Evolutionary conservation across 2,329 filamentous ascomycete species (phyloP), one percentile per base, ranked within the genome.

Genomic region (Samsoniella hepiali): DNA sequence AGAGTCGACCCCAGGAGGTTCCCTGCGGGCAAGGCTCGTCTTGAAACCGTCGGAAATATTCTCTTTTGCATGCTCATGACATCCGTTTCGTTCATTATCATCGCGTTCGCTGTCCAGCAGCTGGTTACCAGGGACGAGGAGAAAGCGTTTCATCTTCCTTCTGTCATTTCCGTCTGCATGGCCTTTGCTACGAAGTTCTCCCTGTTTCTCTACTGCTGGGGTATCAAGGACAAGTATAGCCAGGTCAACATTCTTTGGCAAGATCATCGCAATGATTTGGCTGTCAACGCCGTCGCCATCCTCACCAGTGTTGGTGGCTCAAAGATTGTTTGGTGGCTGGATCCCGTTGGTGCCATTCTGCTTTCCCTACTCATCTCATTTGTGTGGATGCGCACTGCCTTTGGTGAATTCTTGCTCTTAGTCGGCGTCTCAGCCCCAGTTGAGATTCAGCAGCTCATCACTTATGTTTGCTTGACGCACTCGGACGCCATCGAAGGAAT

Each of bases 41-140:
- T 99, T 66, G 94, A 98, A 77, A 98, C 93, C 0, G 91, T 93
- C 0, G 95, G 95, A 59, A 99, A 98, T 72, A 97, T 98, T 67
- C 87, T 90, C 65, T 99, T 99, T 77, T 97, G 93, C 77, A 96
- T 96, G 76, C 82, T 99, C 69, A 98, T 99, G 95, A 93, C 88
- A 27, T 82, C 92, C 10, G 94, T 98, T 8, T 97, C 93, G 0
- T 82, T 96, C 68, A 92, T 98, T 72, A 87, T 99, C 63, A 95
- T 99, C 70, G 92, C 94, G 29, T 91, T 97, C 74, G 93, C 93
- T 1, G 82, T 86, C 34, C 84, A 87, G 62, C 88, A 96, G 63
- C 81, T 98, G 2, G 81, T 78, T 1, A 76, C 81, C 51, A 81
- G 80, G 1, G 77, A 80, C 0, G 77, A 81, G 1, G 84, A 81